Conservation (phyloP, 345 rosid genomes). For the Melaleuca quinquenervia region DNA sequence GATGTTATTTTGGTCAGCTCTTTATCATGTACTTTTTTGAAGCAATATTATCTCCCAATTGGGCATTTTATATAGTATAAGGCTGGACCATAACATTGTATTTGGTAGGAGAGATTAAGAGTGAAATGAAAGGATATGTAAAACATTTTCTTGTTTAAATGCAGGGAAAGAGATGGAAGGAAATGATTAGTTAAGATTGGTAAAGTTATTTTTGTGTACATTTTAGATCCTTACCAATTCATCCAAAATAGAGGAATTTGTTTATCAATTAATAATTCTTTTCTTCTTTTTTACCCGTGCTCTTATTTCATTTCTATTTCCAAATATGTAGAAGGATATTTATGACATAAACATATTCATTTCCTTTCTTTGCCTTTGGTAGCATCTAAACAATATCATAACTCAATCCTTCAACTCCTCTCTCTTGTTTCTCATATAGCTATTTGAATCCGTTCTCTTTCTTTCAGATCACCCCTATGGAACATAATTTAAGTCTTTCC, state of each 20-base stretch:
- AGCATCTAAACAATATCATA: background rate
- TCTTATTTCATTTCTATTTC: background rate
- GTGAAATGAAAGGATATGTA: background rate
- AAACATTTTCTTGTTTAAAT: background rate
- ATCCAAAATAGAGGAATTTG: background rate
- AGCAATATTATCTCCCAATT: background rate
- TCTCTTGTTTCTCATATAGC: background rate
- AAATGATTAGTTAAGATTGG: background rate
- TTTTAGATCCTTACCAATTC: background rate
- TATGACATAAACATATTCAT: background rate
- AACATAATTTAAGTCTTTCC: background rate
- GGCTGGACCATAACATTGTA: background rate
- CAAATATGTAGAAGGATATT: background rate
- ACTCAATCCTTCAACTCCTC: background rate
- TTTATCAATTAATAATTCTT: background rate
- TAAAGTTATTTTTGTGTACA: background rate
- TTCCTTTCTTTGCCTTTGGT: background rate
- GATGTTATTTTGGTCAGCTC: background rate
- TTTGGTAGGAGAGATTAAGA: background rate
- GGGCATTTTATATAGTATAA: background rate
- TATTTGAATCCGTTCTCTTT: background rate
- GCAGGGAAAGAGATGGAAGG: background rate
- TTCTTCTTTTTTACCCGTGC: background rate
- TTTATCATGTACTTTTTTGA: background rate
- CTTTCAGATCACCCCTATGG: background rate